These are phyloP conservation scores for Madurella fahalii DNA, from an alignment of 2,329 filamentous ascomycete species.

Conservation along the genomic window DNA sequence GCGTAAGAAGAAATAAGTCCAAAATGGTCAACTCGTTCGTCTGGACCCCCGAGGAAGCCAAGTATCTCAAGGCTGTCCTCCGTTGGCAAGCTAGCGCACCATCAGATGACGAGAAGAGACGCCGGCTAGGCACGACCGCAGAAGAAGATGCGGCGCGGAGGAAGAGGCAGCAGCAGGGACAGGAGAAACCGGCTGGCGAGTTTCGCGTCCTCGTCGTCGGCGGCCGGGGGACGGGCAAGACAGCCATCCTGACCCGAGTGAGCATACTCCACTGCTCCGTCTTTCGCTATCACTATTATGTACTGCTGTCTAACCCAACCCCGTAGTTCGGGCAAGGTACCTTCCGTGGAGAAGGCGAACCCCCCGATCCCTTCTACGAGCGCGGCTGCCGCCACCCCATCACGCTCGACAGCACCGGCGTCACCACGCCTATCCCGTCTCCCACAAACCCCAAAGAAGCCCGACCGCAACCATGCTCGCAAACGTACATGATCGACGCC, in stretches of 20 bases:
- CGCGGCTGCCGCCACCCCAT: constrained; percentile 34
- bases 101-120: constrained; percentile 25
- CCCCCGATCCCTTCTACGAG: constrained; percentile 27
- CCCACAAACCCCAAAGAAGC: neutral
- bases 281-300: neutral
- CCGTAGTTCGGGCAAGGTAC: constrained; percentile 32
- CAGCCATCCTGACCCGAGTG: constrained; percentile 37
- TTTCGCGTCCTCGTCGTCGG: constrained; percentile 39
- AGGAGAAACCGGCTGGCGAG: constrained; percentile 30
- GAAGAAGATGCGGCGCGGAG: constrained; percentile 9
- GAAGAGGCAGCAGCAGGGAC: constrained; percentile 1
- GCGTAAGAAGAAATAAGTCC: neutral
- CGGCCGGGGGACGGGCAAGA: constrained; percentile 39
- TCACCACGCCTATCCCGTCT: neutral
- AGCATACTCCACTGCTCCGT: neutral
- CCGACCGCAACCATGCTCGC: neutral
- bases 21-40: constrained; percentile 30
- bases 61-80: constrained; percentile 39
- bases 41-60: constrained; percentile 38
- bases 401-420: constrained; percentile 27
- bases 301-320: neutral
- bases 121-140: constrained; percentile 5
- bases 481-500: constrained; percentile 34
- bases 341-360: constrained; percentile 26
- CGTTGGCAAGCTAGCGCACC: constrained; percentile 33